Base-by-base conservation (phyloP, 192 early-diverging fungal species). In the Rhizophlyctis rosea region DNA sequence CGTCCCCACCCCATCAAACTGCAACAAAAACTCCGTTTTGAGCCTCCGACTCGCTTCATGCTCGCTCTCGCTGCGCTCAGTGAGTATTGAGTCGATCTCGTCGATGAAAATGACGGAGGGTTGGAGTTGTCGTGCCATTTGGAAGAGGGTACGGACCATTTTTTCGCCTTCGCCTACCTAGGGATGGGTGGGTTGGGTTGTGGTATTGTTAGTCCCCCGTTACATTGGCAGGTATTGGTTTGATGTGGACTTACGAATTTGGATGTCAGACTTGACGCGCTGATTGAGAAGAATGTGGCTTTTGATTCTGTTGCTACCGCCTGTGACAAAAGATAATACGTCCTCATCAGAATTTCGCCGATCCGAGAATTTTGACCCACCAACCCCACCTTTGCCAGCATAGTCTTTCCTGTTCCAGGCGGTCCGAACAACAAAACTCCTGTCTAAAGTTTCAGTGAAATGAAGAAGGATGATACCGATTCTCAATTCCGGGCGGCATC, bases 131-230 rank as follows among this genome's bases (percentile, higher is more conserved):
- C 82, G 72, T 1, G 82, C 82, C 60, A 76, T 69, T 24, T 71
- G 70, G 64, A 84, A 84, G 3, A 84, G 67, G 4, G 64, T 63
- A 16, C 76, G 67, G 13, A 83, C 81, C 64, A 83, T 64, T 56
- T 83, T 83, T 59, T 83, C 81, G n/a, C 75, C 73, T 54, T 83
- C 81, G 14, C 81, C 81, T 44, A 80, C 75, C 67, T 76, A 44
- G 21, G 30, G n/a, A n/a, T n/a, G n/a, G n/a, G n/a, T n/a, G n/a
- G n/a, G n/a, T n/a, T n/a, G n/a, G n/a, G n/a, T n/a, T n/a, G n/a
- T n/a, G n/a, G n/a, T n/a, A n/a, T n/a, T n/a, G n/a, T n/a, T n/a
- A n/a, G n/a, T n/a, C n/a, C n/a, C n/a, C n/a, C n/a, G n/a, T n/a
- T n/a, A n/a, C n/a, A n/a, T n/a, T n/a, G n/a, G n/a, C n/a, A n/a